These are phyloP conservation scores for Gracilaria gracilis DNA, from an alignment of 23 red algal genomes.

Conservation along the genomic window DNA sequence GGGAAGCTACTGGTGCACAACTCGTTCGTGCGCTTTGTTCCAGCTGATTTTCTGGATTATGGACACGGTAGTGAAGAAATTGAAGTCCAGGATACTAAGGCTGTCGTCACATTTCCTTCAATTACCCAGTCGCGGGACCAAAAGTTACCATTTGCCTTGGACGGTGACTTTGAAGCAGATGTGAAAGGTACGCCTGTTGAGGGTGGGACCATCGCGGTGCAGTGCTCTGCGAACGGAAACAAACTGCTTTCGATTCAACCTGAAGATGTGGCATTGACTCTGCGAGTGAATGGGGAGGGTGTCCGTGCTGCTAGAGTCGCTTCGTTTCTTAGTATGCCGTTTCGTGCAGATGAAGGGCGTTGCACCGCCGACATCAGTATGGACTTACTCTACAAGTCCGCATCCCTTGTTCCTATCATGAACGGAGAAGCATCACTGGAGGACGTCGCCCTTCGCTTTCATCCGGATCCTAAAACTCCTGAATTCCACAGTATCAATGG, in stretches of 20 bases:
- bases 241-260: constrained; percentile 32
- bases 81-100: constrained; percentile 25
- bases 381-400: constrained; percentile 61
- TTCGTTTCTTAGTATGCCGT: constrained; percentile 78
- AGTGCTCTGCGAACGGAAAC: constrained; percentile 18
- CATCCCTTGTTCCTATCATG: constrained; percentile 71
- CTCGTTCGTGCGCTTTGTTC: constrained; percentile 32
- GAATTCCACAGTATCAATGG: constrained; percentile 69
- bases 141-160: constrained; percentile 7
- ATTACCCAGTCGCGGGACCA: not conserved
- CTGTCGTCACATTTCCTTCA: constrained; percentile 28
- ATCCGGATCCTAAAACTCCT: constrained; percentile 83
- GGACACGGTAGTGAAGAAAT: constrained; percentile 54
- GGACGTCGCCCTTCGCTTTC: constrained; percentile 72
- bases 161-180: constrained; percentile 39
- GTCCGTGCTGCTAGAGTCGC: constrained; percentile 59
- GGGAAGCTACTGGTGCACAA: constrained; percentile 36
- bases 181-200: constrained; percentile 52
- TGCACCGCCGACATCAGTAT: constrained; percentile 53
- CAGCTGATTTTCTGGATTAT: constrained; percentile 70
- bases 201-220: constrained; percentile 34
- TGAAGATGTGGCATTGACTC: constrained; percentile 33
- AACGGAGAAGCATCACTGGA: constrained; percentile 62
- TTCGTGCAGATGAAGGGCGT: constrained; percentile 66
- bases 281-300: constrained; percentile 43